Percentiles rank a stretch among this genome's conserved stretches.
These are phyloP conservation scores for Fusarium cicatricum DNA, from an alignment of 2,329 filamentous ascomycete genomes.

Conservation along the genomic window DNA sequence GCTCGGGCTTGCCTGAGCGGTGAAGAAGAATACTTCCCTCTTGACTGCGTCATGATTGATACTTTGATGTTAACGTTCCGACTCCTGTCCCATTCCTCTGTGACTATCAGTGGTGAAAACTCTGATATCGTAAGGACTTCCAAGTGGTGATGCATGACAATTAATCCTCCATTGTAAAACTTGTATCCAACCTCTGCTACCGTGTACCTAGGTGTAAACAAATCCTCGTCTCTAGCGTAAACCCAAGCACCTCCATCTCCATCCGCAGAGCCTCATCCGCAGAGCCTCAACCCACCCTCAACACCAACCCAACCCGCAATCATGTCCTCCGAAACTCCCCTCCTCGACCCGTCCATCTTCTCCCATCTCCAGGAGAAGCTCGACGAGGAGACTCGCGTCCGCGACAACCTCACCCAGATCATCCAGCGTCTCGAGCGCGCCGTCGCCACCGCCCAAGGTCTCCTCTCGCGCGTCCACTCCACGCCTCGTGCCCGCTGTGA, in stretches of 20 bases:
- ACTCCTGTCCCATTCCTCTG: too few species aligned
- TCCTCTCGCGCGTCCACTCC: conserved; percentile 89
- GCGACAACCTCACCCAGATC: conserved; percentile 84
- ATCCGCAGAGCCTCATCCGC: conserved; percentile 26
- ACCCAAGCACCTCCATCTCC: conserved; percentile 7
- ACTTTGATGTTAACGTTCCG: too few species aligned
- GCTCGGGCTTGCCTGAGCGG: conserved; percentile 48
- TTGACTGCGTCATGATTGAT: too few species aligned
- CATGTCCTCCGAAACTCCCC: conserved; percentile 47
- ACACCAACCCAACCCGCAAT: conserved; percentile 15
- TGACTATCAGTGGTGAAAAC: too few species aligned
- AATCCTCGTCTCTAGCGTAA: conserved; percentile 12
- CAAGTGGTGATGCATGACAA: too few species aligned
- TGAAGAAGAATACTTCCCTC: conserved; percentile 61
- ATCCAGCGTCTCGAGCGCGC: conserved; percentile 84
- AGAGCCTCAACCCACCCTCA: conserved; percentile 27
- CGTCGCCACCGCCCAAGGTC: conserved; percentile 81
- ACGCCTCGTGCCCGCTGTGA: conserved; percentile 71
- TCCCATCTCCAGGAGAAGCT: conserved; percentile 87
- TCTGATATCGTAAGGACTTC: too few species aligned
- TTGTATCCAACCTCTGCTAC: background rate
- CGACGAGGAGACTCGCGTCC: conserved; percentile 83
- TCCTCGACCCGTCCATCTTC: conserved; percentile 82
- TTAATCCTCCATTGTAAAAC: background rate
- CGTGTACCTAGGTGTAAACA: too few species aligned